Conservation (phyloP, 2,329 filamentous ascomycete species). For the Hypoxylon sp. region DNA sequence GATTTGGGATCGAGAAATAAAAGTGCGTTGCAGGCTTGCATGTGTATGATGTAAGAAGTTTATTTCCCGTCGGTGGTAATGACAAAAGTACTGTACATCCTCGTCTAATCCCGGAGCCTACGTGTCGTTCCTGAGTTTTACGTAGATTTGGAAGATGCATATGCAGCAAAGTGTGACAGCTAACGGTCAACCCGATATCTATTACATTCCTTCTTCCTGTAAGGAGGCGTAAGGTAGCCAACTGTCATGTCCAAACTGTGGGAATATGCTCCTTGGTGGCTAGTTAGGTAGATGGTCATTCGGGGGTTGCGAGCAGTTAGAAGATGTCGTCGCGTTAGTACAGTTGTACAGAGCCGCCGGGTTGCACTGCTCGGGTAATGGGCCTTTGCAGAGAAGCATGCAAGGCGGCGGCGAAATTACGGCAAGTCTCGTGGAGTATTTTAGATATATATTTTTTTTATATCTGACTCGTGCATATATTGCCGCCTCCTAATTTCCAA, state of each 20-base stretch:
- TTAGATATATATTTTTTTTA: background rate
- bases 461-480: background rate
- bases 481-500: background rate
- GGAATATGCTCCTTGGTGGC: background rate
- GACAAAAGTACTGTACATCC: background rate
- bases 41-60: background rate
- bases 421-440: background rate
- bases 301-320: background rate
- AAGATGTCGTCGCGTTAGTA: background rate
- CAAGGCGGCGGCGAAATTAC: slow-evolving; percentile 11
- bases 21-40: slow-evolving; percentile 4
- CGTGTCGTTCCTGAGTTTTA: background rate
- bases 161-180: background rate
- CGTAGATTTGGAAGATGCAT: background rate
- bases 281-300: background rate
- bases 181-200: slow-evolving; percentile 5
- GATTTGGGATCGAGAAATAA: background rate
- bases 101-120: background rate
- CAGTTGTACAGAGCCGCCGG: background rate
- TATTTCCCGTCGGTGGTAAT: background rate
- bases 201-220: background rate
- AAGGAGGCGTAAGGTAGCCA: background rate
- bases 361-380: slow-evolving; percentile 3
- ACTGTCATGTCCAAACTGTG: background rate
- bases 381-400: background rate